Conservation (phyloP, 2,329 filamentous ascomycete genomes). For the Ophiosphaerella herpotricha region DNA sequence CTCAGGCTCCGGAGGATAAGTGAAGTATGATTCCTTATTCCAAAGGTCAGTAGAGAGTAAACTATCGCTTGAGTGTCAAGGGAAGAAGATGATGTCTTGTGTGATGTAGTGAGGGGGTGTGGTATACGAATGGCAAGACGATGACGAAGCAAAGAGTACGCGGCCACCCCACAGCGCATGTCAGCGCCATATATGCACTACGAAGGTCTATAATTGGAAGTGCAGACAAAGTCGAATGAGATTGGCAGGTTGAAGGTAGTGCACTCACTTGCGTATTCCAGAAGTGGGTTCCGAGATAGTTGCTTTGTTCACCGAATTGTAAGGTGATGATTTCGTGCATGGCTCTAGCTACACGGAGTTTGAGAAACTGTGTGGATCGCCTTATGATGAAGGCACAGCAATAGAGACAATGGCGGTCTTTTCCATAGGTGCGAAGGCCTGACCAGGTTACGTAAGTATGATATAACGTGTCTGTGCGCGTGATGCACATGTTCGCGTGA, state of each 20-base stretch:
- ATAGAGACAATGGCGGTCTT: too few species aligned
- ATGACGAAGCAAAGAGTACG: conserved; percentile 24
- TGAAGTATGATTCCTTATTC: conserved; percentile 91
- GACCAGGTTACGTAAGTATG: conserved; percentile 8
- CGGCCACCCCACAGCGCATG: conserved; percentile 15
- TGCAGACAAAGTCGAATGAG: neutral
- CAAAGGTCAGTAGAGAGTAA: conserved; percentile 1
- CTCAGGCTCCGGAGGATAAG: conserved; percentile 71
- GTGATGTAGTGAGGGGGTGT: neutral
- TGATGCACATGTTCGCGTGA: too few species aligned
- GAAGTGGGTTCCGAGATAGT: conserved; percentile 93
- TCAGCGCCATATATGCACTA: conserved; percentile 13
- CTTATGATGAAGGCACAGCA: too few species aligned
- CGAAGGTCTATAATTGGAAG: neutral
- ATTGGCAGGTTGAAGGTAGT: conserved; percentile 1
- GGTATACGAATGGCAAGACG: conserved; percentile 5
- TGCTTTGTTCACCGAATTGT: conserved; percentile 89
- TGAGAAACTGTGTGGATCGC: neutral
- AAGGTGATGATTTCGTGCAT: conserved; percentile 97
- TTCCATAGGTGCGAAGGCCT: neutral
- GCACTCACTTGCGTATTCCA: conserved; percentile 84
- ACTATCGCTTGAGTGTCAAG: neutral
- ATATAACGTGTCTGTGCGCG: too few species aligned
- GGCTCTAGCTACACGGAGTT: neutral
- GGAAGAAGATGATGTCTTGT: neutral